These are phyloP conservation scores for Microbotryomycetes sp. DNA, from an alignment of 1,284 basidiomycete species.

Conservation along the genomic window DNA sequence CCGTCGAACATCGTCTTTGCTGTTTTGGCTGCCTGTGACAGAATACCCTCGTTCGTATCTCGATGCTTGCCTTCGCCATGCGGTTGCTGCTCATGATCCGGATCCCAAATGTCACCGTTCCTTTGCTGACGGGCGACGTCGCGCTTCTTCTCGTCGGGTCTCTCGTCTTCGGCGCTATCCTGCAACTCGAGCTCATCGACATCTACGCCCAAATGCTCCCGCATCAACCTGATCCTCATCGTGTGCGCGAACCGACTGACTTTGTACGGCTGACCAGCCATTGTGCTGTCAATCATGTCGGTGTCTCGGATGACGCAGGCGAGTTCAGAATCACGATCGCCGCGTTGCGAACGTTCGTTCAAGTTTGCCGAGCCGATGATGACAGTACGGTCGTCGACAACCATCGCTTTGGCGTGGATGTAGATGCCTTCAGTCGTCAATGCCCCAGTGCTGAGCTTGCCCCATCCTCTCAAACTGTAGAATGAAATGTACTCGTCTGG, in stretches of 20 bases:
- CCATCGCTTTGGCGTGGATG: conserved; percentile 55
- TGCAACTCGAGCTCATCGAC: conserved; percentile 72
- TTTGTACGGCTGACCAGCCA: conserved; percentile 91
- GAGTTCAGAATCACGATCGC: conserved; percentile 93
- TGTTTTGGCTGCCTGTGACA: conserved; percentile 5
- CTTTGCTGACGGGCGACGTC: conserved; percentile 47
- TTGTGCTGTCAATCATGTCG: conserved; percentile 83
- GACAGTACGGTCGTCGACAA: conserved; percentile 93
- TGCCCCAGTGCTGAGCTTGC: conserved; percentile 74
- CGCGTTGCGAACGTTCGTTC: conserved; percentile 91
- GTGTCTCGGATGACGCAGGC: conserved; percentile 90
- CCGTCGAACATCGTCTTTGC: conserved; percentile 2
- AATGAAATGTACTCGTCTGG: conserved; percentile 89
- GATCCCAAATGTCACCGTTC: conserved; percentile 59
- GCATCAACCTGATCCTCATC: conserved; percentile 87
- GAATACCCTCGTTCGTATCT: conserved; percentile 6
- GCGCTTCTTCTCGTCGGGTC: conserved; percentile 1
- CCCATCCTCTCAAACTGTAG: conserved; percentile 91
- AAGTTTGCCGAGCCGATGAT: conserved; percentile 99
- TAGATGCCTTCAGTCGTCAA: conserved; percentile 68
- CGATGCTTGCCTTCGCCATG: conserved; percentile 37
- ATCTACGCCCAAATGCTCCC: conserved; percentile 91
- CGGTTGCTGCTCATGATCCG: conserved; percentile 61
- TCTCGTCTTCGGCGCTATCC: conserved; percentile 35
- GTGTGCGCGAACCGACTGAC: conserved; percentile 96